Evolutionary conservation across 2,329 filamentous ascomycete species (phyloP).

Genomic region (Sclerotinia minor): DNA sequence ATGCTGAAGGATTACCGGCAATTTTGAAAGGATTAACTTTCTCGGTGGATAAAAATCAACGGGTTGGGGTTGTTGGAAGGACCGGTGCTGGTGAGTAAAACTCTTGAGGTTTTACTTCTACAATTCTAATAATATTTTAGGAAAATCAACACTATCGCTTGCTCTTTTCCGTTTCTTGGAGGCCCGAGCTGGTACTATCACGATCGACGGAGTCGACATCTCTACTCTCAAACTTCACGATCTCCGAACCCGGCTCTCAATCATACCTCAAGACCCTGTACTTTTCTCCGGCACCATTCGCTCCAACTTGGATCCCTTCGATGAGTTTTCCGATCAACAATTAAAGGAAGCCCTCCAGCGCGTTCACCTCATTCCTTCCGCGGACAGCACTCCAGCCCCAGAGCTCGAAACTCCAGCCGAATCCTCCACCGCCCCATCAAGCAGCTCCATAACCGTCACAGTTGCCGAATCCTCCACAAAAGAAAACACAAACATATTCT

Average conservation of each 20-base stretch:
- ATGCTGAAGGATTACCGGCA: conserved; percentile 67
- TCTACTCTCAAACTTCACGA: conserved; percentile 39
- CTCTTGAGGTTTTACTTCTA: conserved; percentile 17
- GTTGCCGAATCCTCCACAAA: conserved; percentile 42
- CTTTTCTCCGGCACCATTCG: conserved; percentile 85
- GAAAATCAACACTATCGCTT: conserved; percentile 36
- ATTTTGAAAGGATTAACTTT: conserved; percentile 70
- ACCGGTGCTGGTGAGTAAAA: conserved; percentile 37
- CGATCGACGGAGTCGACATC: conserved; percentile 40
- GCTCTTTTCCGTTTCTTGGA: conserved; percentile 36
- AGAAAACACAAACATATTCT: conserved; percentile 65
- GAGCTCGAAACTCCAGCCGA: conserved; percentile 14
- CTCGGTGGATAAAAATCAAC: conserved; percentile 60
- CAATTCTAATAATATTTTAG: conserved; percentile 28
- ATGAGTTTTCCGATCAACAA: conserved; percentile 78
- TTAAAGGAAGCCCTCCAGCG: conserved; percentile 80
- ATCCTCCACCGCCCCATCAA: conserved; percentile 21
- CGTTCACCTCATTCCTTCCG: conserved; percentile 72
- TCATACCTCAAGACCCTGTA: conserved; percentile 62
- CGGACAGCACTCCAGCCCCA: neutral
- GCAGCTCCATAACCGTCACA: neutral
- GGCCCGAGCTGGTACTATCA: conserved; percentile 45
- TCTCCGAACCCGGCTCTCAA: conserved; percentile 38
- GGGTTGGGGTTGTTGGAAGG: conserved; percentile 38
- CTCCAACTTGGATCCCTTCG: conserved; percentile 88